Evolutionary conservation across 1,284 basidiomycete species (phyloP).

Genomic region (Ceratobasidium papillatum): DNA sequence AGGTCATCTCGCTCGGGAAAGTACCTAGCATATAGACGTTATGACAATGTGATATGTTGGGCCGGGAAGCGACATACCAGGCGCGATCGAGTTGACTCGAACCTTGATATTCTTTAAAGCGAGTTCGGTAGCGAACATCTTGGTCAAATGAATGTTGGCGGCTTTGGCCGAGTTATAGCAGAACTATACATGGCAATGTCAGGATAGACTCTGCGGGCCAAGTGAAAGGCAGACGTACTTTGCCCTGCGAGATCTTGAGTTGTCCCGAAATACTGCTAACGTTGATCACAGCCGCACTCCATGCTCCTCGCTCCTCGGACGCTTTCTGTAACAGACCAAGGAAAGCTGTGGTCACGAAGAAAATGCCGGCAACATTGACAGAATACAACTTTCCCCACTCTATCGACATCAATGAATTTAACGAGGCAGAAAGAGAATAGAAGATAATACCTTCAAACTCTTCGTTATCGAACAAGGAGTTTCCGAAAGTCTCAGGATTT

Average conservation of each 20-base stretch:
- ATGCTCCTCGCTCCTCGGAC: slow-evolving; percentile 53
- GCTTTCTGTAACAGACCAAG: slow-evolving; percentile 67
- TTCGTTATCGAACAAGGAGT: slow-evolving; percentile 72
- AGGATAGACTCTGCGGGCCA: neutral
- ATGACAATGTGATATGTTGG: too few relatives aligned
- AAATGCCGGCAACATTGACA: slow-evolving; percentile 74
- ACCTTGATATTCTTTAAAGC: slow-evolving; percentile 68
- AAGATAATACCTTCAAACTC: slow-evolving; percentile 55
- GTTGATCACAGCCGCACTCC: slow-evolving; percentile 72
- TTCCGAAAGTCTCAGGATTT: slow-evolving; percentile 69
- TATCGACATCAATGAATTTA: neutral
- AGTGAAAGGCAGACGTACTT: slow-evolving; percentile 58
- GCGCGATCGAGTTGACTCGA: slow-evolving; percentile 67
- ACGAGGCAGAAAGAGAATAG: neutral
- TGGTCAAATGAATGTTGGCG: slow-evolving; percentile 74
- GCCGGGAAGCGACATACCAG: slow-evolving; percentile 53
- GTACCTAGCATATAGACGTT: neutral
- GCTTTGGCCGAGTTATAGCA: slow-evolving; percentile 81
- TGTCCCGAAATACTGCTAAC: slow-evolving; percentile 78
- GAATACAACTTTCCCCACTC: slow-evolving; percentile 37
- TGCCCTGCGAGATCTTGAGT: slow-evolving; percentile 72
- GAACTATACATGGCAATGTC: slow-evolving; percentile 59
- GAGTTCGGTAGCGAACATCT: slow-evolving; percentile 76
- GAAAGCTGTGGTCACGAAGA: slow-evolving; percentile 78
- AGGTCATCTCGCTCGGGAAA: slow-evolving; percentile 72